phyloP scores from a whole-genome alignment of 345 rosid species.

The Toxicodendron radicans region DNA sequence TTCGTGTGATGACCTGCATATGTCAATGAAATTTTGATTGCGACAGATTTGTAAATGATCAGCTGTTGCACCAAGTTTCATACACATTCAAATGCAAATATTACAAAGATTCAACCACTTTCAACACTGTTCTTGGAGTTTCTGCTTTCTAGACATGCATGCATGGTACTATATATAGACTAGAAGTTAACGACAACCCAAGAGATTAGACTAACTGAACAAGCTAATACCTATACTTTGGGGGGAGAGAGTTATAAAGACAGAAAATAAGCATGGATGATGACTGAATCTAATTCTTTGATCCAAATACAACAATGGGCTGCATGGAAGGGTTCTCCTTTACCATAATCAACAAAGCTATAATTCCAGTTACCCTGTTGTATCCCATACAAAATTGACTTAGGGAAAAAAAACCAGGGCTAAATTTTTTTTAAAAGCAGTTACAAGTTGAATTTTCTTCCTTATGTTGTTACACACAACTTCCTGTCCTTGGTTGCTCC shows the following conservation, averaged over 20 bases:
- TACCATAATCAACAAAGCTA: background rate
- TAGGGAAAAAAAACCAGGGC: no score
- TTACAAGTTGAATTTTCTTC: background rate
- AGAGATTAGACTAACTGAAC: no score
- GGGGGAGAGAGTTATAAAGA: background rate
- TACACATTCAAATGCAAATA: background rate
- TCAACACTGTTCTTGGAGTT: background rate
- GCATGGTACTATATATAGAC: background rate
- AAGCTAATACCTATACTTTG: no score
- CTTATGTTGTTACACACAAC: background rate
- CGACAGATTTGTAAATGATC: background rate
- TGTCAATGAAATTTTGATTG: background rate
- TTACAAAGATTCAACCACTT: background rate
- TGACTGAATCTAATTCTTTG: background rate
- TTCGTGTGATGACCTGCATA: constrained; percentile 80
- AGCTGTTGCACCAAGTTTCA: background rate
- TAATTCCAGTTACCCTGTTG: background rate
- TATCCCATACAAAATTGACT: background rate
- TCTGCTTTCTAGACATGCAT: background rate
- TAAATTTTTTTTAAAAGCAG: no score
- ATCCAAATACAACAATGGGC: background rate
- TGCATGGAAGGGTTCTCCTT: background rate
- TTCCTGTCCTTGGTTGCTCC: background rate
- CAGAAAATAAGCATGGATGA: background rate
- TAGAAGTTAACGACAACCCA: no score